These are phyloP conservation scores for Huntiella omanensis DNA, from an alignment of 2,329 filamentous ascomycete genomes.

Conservation along the genomic window DNA sequence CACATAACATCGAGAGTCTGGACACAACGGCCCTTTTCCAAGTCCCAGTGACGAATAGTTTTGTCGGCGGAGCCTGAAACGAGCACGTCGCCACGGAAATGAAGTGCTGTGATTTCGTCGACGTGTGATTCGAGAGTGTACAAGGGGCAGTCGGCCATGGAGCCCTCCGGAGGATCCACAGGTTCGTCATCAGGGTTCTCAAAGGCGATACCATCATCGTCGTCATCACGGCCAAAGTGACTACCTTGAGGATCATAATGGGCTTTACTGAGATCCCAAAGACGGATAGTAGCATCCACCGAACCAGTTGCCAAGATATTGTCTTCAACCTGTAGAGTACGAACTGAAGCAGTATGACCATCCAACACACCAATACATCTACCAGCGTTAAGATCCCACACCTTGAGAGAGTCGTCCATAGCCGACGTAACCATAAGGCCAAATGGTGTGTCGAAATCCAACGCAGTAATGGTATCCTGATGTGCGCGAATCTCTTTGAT, in stretches of 20 bases:
- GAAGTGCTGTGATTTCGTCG: constrained; percentile 81
- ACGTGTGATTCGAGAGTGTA: constrained; percentile 80
- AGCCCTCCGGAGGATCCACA: constrained; percentile 54
- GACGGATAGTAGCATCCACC: constrained; percentile 69
- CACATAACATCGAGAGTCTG: constrained; percentile 96
- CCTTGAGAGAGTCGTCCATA: constrained; percentile 79
- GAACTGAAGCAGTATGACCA: constrained; percentile 85
- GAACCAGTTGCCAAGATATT: constrained; percentile 90
- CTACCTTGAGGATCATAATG: constrained; percentile 58
- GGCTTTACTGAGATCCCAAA: constrained; percentile 87
- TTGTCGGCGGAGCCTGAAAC: constrained; percentile 96
- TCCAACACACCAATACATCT: constrained; percentile 82
- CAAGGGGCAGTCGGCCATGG: constrained; percentile 77
- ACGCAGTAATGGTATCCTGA: constrained; percentile 65
- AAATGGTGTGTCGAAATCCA: constrained; percentile 96
- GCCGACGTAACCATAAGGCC: constrained; percentile 86
- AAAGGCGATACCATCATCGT: constrained; percentile 51
- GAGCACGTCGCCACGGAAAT: constrained; percentile 75
- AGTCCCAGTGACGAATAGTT: constrained; percentile 91
- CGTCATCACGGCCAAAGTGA: constrained; percentile 38
- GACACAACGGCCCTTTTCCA: constrained; percentile 90
- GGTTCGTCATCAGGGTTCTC: constrained; percentile 49
- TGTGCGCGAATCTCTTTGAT: constrained; percentile 84
- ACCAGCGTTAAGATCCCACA: constrained; percentile 92
- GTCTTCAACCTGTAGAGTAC: constrained; percentile 82